Evolutionary conservation across 2,329 filamentous ascomycete species (phyloP).

Genomic region (Fusarium nodosum): DNA sequence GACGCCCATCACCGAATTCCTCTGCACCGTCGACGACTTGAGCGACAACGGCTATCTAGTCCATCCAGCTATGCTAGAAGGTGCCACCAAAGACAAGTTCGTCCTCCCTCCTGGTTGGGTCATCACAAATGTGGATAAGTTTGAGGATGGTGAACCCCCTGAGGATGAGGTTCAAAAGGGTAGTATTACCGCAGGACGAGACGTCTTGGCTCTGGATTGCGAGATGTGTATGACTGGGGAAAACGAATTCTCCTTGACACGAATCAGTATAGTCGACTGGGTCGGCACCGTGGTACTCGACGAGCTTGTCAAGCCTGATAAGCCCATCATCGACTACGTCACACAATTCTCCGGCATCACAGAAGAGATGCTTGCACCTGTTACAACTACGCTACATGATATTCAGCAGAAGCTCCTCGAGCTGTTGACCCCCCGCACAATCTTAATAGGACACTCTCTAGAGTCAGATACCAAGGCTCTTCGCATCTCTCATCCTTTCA

Average conservation of each 20-base stretch:
- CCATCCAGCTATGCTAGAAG: constrained; percentile 81
- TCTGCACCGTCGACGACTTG: constrained; percentile 80
- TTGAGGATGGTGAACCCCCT: constrained; percentile 76
- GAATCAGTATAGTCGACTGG: constrained; percentile 90
- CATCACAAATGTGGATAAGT: constrained; percentile 76
- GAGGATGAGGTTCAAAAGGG: constrained; percentile 81
- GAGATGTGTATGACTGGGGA: constrained; percentile 96
- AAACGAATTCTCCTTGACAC: constrained; percentile 84
- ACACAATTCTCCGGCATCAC: constrained; percentile 96
- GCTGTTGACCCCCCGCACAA: constrained; percentile 78
- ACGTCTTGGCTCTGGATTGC: constrained; percentile 88
- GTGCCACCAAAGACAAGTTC: constrained; percentile 67
- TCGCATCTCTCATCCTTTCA: constrained; percentile 88
- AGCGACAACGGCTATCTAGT: constrained; percentile 85
- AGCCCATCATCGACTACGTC: constrained; percentile 92
- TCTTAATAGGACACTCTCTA: constrained; percentile 84
- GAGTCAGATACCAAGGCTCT: constrained; percentile 88
- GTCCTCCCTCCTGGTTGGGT: constrained; percentile 81
- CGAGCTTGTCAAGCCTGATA: constrained; percentile 89
- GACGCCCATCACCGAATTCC: constrained; percentile 84
- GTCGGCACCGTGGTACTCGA: constrained; percentile 85
- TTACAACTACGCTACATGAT: constrained; percentile 86
- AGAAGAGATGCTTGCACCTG: constrained; percentile 80
- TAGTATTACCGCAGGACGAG: constrained; percentile 84
- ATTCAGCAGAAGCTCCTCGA: constrained; percentile 83